Conservation (phyloP, 2,329 filamentous ascomycete genomes). For the Diplodia sapinea region DNA sequence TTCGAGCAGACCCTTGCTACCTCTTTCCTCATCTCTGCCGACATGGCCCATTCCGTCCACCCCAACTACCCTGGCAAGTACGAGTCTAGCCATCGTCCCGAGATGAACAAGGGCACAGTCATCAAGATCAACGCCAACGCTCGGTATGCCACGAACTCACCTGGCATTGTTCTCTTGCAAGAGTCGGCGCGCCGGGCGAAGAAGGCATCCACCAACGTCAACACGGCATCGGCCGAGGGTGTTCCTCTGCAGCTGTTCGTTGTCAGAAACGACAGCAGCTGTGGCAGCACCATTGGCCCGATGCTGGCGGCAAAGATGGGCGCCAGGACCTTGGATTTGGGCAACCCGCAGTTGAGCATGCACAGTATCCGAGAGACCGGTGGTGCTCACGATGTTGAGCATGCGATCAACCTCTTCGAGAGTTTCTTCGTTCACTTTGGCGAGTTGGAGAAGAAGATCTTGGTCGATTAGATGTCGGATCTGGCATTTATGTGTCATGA, state of each 20-base stretch:
- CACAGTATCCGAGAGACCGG: conserved; percentile 95
- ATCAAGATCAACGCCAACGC: conserved; percentile 99
- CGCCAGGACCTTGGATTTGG: conserved; percentile 85
- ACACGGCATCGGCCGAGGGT: conserved; percentile 61
- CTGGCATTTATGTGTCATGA: not conserved
- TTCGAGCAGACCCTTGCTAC: conserved; percentile 91
- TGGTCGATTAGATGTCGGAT: conserved; percentile 68
- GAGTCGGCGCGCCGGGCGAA: conserved; percentile 74
- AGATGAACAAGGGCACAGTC: conserved; percentile 95
- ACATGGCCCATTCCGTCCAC: conserved; percentile 97
- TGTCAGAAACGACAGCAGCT: conserved; percentile 91
- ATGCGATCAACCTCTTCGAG: conserved; percentile 84
- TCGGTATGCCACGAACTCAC: conserved; percentile 94
- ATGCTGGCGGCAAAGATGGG: conserved; percentile 89
- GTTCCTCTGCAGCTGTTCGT: conserved; percentile 96
- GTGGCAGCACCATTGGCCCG: conserved; percentile 96
- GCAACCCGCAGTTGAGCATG: conserved; percentile 95
- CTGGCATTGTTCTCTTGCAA: conserved; percentile 89
- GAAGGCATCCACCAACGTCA: conserved; percentile 44
- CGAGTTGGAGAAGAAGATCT: conserved; percentile 79
- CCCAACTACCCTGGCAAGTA: conserved; percentile 95
- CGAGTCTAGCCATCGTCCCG: conserved; percentile 85
- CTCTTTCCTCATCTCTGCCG: conserved; percentile 92
- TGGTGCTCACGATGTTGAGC: conserved; percentile 83
- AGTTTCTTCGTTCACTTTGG: conserved; percentile 86